Evolutionary conservation across 164 flowering plant species (phyloP), one percentile per base, ranked within the genome.

Genomic region (Sextonia rubra): DNA sequence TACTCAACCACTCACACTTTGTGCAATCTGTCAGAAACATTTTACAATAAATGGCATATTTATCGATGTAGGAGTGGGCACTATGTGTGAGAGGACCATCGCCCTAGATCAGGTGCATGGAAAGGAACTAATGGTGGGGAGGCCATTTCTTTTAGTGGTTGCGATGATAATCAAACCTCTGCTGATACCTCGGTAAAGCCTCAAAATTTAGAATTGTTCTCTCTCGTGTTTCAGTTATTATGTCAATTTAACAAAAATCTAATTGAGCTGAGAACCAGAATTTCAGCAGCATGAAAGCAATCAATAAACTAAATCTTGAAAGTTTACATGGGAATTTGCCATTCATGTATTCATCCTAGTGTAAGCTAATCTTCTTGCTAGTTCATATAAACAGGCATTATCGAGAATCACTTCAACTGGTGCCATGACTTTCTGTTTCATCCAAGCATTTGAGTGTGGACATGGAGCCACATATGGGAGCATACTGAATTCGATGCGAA

Each of bases 101-200:
- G 89, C 55, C 89, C 91, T 60, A 82, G 82, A 71, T 84, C 91
- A 25, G 89, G 90, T 26, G 64, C 79, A n/a, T 85, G 85, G 85
- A 91, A 88, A 77, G 93, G 96, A 73, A 76, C 91, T 30, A 86
- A 68, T 64, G 96, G 93, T 49, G 96, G 96, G 29, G 89, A 88
- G 83, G 96, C 77, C 49, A 76, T 89, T 69, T 88, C 90, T 30
- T 85, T 91, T 70, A 91, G 96, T 77, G 91, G 91, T 17, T 91
- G 96, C 77, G 90, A 91, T 73, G 96, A 91, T 80, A 73, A 89
- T 77, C 93, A 91, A 79, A 89, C 91, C 60, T 89, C 96, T 55
- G 90, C 93, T 6, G 96, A 88, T 75, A 86, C 96, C 69, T 84
- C 92, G 63, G 95, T 90, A 79, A 80, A 85, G 72, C 69, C 62